Conservation (phyloP, 73 alveolate genomes). For the Urostyla sp. region DNA sequence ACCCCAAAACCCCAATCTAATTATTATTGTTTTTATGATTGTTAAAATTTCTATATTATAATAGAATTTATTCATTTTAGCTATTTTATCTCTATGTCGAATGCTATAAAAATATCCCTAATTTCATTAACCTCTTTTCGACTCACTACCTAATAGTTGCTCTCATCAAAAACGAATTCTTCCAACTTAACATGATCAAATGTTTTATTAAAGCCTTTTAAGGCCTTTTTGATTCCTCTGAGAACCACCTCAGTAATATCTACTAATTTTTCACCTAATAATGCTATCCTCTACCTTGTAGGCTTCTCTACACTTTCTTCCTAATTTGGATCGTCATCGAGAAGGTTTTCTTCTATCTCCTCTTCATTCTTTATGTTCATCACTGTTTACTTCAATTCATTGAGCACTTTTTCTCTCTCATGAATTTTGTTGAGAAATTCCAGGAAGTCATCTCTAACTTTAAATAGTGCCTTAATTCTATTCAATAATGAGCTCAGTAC, state of each 20-base stretch:
- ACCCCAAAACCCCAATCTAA: too few species aligned
- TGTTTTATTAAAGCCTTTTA: not conserved
- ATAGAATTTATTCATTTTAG: too few species aligned
- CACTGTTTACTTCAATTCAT: slow-evolving; percentile 36
- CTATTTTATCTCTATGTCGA: slow-evolving; percentile 29
- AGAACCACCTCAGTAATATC: slow-evolving; percentile 20
- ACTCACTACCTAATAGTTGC: slow-evolving; percentile 31
- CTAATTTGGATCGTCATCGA: not conserved
- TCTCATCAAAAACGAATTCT: slow-evolving; percentile 24
- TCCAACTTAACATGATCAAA: slow-evolving; percentile 32
- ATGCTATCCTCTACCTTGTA: slow-evolving; percentile 7
- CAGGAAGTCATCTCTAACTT: slow-evolving; percentile 25
- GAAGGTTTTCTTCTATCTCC: slow-evolving; percentile 30
- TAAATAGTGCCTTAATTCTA: slow-evolving; percentile 23
- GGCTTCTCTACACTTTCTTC: not conserved
- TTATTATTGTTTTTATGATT: too few species aligned
- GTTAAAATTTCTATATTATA: too few species aligned
- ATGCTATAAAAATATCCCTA: slow-evolving; percentile 36
- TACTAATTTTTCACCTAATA: slow-evolving; percentile 37
- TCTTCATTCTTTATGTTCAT: slow-evolving; percentile 27
- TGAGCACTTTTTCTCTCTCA: slow-evolving; percentile 39
- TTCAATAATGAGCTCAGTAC: not conserved
- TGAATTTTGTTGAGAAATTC: slow-evolving; percentile 11
- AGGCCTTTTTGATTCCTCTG: slow-evolving; percentile 1
- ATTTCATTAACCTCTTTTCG: slow-evolving; percentile 33